Percentiles rank a stretch among this genome's conserved stretches.
Evolutionary conservation across 345 rosid species (phyloP).

Genomic region (Orychophragmus violaceus): DNA sequence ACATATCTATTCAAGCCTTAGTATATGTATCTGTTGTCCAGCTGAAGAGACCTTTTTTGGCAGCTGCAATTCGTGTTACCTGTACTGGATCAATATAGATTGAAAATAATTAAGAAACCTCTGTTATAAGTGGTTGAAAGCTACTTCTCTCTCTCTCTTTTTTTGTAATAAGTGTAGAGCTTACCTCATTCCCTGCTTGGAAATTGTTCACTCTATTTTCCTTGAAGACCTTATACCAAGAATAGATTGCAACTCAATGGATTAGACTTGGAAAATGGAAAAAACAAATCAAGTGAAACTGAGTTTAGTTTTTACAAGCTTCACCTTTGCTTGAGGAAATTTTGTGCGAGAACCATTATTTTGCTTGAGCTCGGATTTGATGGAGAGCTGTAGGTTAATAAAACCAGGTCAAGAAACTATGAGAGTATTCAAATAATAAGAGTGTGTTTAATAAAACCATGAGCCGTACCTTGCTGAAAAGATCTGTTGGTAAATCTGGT

Average conservation of each 20-base stretch:
- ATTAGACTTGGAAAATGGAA: slow-evolving; percentile 1
- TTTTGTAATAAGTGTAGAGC: neutral
- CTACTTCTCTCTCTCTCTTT: too few species aligned
- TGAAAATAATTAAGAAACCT: neutral
- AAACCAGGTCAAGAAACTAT: neutral
- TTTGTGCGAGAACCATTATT: slow-evolving; percentile 38
- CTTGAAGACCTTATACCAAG: slow-evolving; percentile 70
- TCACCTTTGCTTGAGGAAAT: slow-evolving; percentile 56
- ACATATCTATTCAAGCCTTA: neutral
- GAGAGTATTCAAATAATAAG: neutral
- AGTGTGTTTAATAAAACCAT: neutral
- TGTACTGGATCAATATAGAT: slow-evolving; percentile 8
- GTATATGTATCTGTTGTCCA: slow-evolving; percentile 40
- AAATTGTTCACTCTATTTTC: slow-evolving; percentile 65
- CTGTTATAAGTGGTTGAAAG: neutral
- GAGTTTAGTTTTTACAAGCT: slow-evolving; percentile 10
- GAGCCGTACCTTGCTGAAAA: slow-evolving; percentile 74
- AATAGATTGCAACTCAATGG: slow-evolving; percentile 33
- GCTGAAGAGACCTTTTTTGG: slow-evolving; percentile 28
- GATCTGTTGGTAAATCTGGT: slow-evolving; percentile 66
- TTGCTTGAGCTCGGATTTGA: slow-evolving; percentile 51
- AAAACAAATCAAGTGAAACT: neutral
- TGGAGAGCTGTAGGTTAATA: slow-evolving; percentile 49
- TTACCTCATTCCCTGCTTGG: slow-evolving; percentile 62
- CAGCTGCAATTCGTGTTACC: slow-evolving; percentile 33